phyloP scores from a whole-genome alignment of 352 stramenopile species.

The Phytophthora agathidicida region DNA sequence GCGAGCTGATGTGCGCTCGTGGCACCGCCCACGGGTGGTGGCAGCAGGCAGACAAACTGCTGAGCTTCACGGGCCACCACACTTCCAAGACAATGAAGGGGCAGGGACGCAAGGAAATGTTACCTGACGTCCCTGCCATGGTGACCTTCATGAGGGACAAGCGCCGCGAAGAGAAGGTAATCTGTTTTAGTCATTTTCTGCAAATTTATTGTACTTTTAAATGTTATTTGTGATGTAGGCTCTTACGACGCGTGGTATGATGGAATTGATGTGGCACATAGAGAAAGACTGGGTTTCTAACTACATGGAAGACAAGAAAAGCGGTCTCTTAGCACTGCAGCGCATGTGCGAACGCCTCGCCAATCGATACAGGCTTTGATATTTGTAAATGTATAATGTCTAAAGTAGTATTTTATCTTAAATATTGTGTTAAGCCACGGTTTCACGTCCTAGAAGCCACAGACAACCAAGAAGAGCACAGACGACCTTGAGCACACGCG shows the following conservation, averaged over 20 bases:
- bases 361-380: background rate
- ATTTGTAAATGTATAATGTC: too few relatives aligned
- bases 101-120: background rate
- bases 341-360: background rate
- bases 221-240: background rate
- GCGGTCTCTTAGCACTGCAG: background rate
- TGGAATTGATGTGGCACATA: background rate
- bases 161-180: background rate
- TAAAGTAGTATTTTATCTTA: too few relatives aligned
- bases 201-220: too few relatives aligned
- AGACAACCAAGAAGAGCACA: background rate
- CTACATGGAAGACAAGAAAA: too few relatives aligned
- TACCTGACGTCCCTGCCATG: background rate
- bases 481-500: background rate
- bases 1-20: background rate
- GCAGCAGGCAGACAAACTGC: background rate
- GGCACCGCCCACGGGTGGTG: background rate
- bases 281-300: background rate
- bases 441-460: background rate
- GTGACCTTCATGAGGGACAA: conserved; percentile 1
- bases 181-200: background rate
- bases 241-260: background rate
- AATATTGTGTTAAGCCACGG: background rate
- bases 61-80: background rate
- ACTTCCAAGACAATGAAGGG: background rate